Percentiles rank a stretch among this genome's conserved stretches.
phyloP scores from a whole-genome alignment of 2,329 filamentous ascomycete genomes.

The Calonectria hawksworthii region DNA sequence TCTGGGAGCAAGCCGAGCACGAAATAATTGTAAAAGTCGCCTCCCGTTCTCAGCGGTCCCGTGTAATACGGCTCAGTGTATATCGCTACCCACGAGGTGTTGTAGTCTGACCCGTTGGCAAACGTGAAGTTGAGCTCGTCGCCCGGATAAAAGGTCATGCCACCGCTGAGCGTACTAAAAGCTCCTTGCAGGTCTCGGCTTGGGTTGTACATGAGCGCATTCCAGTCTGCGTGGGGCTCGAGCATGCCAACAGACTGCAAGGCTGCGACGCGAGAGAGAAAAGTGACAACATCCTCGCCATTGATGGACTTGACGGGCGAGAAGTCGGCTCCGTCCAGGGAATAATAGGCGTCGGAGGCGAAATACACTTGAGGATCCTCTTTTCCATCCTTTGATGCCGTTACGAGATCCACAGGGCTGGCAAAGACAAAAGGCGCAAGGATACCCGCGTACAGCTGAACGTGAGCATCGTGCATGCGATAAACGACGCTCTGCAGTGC shows the following conservation, averaged over 20 bases:
- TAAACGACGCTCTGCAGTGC: conserved; percentile 8
- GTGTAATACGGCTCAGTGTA: not conserved
- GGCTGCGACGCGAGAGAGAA: not conserved
- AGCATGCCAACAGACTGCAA: conserved; percentile 12
- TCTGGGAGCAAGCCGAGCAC: not conserved
- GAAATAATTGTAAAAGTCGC: conserved; percentile 14
- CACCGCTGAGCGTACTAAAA: not conserved
- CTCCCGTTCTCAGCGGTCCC: not conserved
- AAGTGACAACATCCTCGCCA: not conserved
- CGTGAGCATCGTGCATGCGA: conserved; percentile 8
- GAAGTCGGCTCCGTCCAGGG: no score
- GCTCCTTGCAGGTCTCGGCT: not conserved
- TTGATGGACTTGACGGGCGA: conserved; percentile 16
- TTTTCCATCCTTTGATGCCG: conserved; percentile 12
- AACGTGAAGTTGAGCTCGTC: not conserved
- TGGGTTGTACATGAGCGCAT: conserved; percentile 2
- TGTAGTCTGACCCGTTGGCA: not conserved
- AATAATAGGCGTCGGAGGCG: no score
- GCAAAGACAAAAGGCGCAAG: conserved; percentile 8
- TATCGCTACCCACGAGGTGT: conserved; percentile 1
- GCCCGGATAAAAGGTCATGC: not conserved
- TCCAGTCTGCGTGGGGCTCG: conserved; percentile 14
- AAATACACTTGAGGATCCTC: conserved; percentile 5
- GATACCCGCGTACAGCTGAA: not conserved
- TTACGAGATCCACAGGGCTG: not conserved